phyloP scores from a whole-genome alignment of 2,329 filamentous ascomycete species.

The Aspergillus intermedius region DNA sequence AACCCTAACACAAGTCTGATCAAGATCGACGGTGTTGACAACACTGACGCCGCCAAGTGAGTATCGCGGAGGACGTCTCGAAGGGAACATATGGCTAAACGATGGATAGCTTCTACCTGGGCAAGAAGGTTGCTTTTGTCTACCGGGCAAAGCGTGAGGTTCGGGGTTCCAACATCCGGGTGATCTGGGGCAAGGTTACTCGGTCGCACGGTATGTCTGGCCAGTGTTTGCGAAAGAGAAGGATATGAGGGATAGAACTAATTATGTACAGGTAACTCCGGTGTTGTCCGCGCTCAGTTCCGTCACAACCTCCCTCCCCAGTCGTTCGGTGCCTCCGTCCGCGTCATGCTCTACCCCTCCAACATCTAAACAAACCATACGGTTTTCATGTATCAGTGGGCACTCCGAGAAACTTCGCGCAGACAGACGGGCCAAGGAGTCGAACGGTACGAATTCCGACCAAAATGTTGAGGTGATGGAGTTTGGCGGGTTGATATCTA shows the following conservation, averaged over 20 bases:
- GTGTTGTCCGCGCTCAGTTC: constrained; percentile 97
- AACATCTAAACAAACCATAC: constrained; percentile 66
- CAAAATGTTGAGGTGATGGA: constrained; percentile 32
- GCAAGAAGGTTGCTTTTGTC: constrained; percentile 98
- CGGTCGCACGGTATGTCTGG: constrained; percentile 73
- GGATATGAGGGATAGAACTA: constrained; percentile 1
- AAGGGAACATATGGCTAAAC: constrained; percentile 11
- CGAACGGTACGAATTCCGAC: constrained; percentile 29
- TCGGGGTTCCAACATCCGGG: constrained; percentile 95
- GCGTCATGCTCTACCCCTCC: constrained; percentile 96
- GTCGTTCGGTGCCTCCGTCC: constrained; percentile 92
- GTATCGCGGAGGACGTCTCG: constrained; percentile 6
- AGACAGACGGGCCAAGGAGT: constrained; percentile 33
- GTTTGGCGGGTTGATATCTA: constrained; percentile 31
- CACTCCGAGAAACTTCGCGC: constrained; percentile 30
- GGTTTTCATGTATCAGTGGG: constrained; percentile 30
- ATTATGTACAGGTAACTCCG: constrained; percentile 71
- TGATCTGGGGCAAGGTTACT: constrained; percentile 99
- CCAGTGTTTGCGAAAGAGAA: neutral
- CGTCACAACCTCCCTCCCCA: constrained; percentile 89
- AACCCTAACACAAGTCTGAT: constrained; percentile 88
- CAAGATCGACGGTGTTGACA: constrained; percentile 97
- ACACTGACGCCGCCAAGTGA: constrained; percentile 80
- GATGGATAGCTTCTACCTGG: constrained; percentile 71
- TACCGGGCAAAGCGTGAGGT: constrained; percentile 94